phyloP scores from a whole-genome alignment of 306 rosid genomes.

The Castanospermum australe region DNA sequence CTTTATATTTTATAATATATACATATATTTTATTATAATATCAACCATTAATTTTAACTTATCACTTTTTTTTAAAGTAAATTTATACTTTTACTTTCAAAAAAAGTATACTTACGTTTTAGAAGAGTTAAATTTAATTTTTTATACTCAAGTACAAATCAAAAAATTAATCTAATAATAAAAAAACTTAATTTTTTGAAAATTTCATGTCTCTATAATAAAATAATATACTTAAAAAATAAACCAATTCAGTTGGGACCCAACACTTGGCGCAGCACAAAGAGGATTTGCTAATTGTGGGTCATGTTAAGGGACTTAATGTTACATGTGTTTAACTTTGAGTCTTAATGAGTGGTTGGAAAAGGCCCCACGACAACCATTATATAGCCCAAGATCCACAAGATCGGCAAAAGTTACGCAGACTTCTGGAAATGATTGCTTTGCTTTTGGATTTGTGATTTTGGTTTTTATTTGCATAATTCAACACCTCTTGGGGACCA shows the following conservation, averaged over 20 bases:
- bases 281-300: neutral
- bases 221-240: neutral
- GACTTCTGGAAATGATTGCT: slow-evolving; percentile 17
- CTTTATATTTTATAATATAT: too few species aligned
- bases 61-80: too few species aligned
- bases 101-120: too few species aligned
- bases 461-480: neutral
- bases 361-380: slow-evolving; percentile 19
- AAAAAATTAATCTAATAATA: too few species aligned
- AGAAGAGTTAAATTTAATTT: too few species aligned
- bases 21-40: too few species aligned
- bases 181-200: too few species aligned
- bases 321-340: neutral
- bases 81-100: too few species aligned
- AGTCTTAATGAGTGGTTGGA: neutral
- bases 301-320: neutral
- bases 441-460: neutral
- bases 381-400: slow-evolving; percentile 19
- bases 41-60: too few species aligned
- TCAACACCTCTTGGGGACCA: neutral
- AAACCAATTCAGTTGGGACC: slow-evolving; percentile 21
- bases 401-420: neutral
- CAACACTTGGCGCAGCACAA: slow-evolving; percentile 16
- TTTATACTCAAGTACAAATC: too few species aligned
- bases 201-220: too few species aligned